Evolutionary conservation across 2,329 filamentous ascomycete species (phyloP), one percentile per base, ranked within the genome.

Genomic region (Venturia aucupariae): DNA sequence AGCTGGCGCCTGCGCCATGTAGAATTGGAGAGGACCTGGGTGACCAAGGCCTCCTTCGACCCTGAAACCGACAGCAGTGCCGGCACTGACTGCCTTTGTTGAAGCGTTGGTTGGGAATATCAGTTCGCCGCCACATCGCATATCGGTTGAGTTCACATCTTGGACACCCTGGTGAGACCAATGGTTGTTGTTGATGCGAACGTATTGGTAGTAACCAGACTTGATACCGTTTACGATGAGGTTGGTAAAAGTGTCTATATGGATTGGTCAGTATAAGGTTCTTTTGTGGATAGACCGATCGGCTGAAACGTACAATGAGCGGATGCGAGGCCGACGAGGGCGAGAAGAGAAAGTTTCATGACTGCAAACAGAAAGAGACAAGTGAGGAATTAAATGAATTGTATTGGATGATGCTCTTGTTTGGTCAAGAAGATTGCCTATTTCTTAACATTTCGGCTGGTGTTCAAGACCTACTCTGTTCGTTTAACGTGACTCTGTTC

Each of bases 1-100:
- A n/a, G 24, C 54, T 27, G 63, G 51, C 17, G 55, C 63, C 39
- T 64, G 63, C 19, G 63, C 35, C 63, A 64, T 64, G 63, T 64
- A 64, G 35, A 51, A 41, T 38, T 42, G 39, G 6, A 61, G 39
- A 6, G 63, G 63, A 19, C 63, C 63, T 30, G 54, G 54, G n/a
- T 64, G 63, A 27, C 55, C 63, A 22, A 64, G 30, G 17, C 24
- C 39, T 22, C 41, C 39, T 41, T 60, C 55, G 13, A 61, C 63
- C 2, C 30, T 35, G 39, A 64, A 64, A 11, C 55, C 55, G 42
- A 64, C 63, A 38, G 55, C 51, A 30, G 32, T 24, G n/a, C 63
- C 63, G 30, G 63, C 63, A 41, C 13, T 61, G 32, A 64, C 63
- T 30, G 63, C n/a, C 19, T 35, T 39, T 35, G 30, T 48, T 30